Conservation (phyloP, 371 early-diverging fungal genomes). For the Lichtheimia corymbifera region DNA sequence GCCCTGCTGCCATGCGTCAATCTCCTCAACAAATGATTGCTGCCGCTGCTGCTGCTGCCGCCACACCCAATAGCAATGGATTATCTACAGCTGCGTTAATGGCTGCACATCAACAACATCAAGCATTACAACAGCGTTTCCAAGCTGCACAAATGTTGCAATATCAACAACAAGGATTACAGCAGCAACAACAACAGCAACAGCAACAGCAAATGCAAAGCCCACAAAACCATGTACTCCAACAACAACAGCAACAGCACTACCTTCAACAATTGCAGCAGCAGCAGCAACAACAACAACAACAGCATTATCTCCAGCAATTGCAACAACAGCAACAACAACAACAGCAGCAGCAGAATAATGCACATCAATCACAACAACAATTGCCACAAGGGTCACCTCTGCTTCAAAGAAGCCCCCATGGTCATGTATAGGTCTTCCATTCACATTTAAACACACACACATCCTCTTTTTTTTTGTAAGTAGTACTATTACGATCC, state of each 20-base stretch:
- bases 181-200: conserved; percentile 17
- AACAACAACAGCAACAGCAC: conserved; percentile 18
- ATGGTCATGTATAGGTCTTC: not conserved
- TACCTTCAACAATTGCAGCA: conserved; percentile 14
- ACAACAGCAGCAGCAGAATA: conserved; percentile 12
- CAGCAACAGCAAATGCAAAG: conserved; percentile 16
- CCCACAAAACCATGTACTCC: conserved; percentile 12
- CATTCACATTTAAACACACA: not conserved
- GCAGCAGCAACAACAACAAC: conserved; percentile 22
- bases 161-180: conserved; percentile 20
- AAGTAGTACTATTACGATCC: conserved; percentile 1
- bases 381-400: conserved; percentile 10
- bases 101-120: conserved; percentile 18
- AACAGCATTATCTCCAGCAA: conserved; percentile 16
- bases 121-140: conserved; percentile 21
- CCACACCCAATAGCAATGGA: conserved; percentile 10
- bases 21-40: conserved; percentile 12
- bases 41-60: conserved; percentile 10
- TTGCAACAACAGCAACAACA: conserved; percentile 24
- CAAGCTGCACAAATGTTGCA: conserved; percentile 19
- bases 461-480: conserved; percentile 1
- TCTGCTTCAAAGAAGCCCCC: not conserved
- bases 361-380: conserved; percentile 14
- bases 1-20: conserved; percentile 13
- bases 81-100: conserved; percentile 3